Percentiles rank a stretch among this genome's conserved stretches.
These are phyloP conservation scores for Neoascochyta sp. DNA, from an alignment of 2,329 filamentous ascomycete genomes.

Conservation along the genomic window DNA sequence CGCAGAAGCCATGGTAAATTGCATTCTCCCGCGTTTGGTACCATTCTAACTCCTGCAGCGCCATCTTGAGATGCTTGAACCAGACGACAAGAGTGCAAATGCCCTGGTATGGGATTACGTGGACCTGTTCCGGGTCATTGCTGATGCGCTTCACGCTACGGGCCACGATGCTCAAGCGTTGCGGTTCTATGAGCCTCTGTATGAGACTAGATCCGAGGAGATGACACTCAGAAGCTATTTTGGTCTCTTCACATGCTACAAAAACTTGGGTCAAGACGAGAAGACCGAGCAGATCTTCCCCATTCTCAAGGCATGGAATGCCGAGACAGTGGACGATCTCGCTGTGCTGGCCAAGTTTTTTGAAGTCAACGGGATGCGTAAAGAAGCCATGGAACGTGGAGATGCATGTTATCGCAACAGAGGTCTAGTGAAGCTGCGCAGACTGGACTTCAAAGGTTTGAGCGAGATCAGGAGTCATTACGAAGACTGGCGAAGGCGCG, in stretches of 20 bases:
- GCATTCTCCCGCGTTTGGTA: slow-evolving; percentile 51
- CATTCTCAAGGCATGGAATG: slow-evolving; percentile 67
- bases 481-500: slow-evolving; percentile 21
- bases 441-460: slow-evolving; percentile 35
- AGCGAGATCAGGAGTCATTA: slow-evolving; percentile 27
- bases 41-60: slow-evolving; percentile 33
- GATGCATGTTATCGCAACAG: slow-evolving; percentile 72
- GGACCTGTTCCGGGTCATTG: slow-evolving; percentile 74
- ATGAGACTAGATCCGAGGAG: slow-evolving; percentile 18
- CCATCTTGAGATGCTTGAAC: slow-evolving; percentile 62
- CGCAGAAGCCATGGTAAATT: slow-evolving; percentile 69
- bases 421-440: slow-evolving; percentile 44
- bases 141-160: slow-evolving; percentile 54
- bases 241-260: slow-evolving; percentile 58
- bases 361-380: slow-evolving; percentile 62
- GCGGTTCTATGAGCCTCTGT: slow-evolving; percentile 54
- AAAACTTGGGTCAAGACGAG: slow-evolving; percentile 58
- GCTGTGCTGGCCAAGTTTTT: slow-evolving; percentile 81
- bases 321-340: slow-evolving; percentile 70
- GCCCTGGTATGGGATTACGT: slow-evolving; percentile 62
- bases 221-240: slow-evolving; percentile 31
- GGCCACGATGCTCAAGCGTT: slow-evolving; percentile 54
- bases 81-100: slow-evolving; percentile 52
- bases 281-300: slow-evolving; percentile 77
- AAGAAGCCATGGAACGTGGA: slow-evolving; percentile 41